Conservation (phyloP, 345 rosid genomes). For the Punica granatum region DNA sequence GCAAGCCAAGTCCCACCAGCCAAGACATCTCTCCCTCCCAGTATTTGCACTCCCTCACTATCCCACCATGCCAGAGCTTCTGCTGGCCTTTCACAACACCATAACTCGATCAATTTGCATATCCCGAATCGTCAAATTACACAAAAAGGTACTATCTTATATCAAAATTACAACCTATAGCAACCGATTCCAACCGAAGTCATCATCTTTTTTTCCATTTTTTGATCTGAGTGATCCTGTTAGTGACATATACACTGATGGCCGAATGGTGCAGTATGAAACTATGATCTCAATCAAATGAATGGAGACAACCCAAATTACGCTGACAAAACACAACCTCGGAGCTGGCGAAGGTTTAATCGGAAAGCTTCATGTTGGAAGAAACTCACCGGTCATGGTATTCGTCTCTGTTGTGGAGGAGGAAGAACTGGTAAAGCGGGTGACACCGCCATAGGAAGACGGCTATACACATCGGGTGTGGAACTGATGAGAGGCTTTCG, state of each 20-base stretch:
- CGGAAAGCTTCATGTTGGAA: background rate
- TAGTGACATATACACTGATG: no score
- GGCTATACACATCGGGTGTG: constrained; percentile 37
- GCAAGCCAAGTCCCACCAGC: constrained; percentile 91
- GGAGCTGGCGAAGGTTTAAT: background rate
- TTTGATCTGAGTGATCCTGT: no score
- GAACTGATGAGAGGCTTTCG: no score
- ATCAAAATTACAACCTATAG: background rate
- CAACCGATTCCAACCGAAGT: no score
- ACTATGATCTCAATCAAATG: no score
- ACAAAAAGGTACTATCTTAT: background rate
- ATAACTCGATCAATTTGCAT: constrained; percentile 7
- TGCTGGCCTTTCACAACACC: constrained; percentile 37
- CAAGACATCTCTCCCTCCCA: constrained; percentile 65
- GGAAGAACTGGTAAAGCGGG: constrained; percentile 54
- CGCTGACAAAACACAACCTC: background rate
- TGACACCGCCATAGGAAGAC: constrained; percentile 67
- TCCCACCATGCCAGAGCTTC: constrained; percentile 68
- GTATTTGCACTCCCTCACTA: constrained; percentile 34
- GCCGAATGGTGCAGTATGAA: no score
- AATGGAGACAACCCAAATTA: no score
- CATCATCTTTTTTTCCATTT: no score
- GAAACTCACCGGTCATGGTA: constrained; percentile 38
- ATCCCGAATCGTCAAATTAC: background rate
- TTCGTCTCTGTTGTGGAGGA: constrained; percentile 77